These are phyloP conservation scores for Westerdykella sp. DNA, from an alignment of 2,329 filamentous ascomycete genomes.

Conservation along the genomic window DNA sequence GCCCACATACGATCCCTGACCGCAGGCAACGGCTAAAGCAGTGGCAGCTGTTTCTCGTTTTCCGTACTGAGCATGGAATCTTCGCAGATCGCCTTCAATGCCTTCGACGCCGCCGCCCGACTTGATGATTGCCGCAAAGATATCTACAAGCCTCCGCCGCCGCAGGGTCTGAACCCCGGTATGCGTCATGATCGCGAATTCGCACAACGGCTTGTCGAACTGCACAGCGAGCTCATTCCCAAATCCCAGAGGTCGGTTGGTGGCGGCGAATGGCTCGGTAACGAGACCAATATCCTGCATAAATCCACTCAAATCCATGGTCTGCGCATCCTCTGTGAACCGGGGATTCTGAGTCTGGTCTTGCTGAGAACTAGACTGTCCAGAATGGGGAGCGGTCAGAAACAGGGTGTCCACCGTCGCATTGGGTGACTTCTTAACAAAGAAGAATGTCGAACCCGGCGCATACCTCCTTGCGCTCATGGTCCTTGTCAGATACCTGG, in stretches of 20 bases:
- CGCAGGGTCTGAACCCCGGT: constrained; percentile 83
- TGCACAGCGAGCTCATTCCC: constrained; percentile 96
- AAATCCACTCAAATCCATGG: constrained; percentile 66
- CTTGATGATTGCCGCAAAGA: constrained; percentile 78
- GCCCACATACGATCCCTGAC: constrained; percentile 78
- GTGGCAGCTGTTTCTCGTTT: constrained; percentile 84
- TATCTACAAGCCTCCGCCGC: constrained; percentile 78
- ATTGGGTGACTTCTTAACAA: constrained; percentile 59
- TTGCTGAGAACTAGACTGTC: constrained; percentile 61
- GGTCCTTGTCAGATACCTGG: constrained; percentile 28
- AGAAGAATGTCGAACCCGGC: constrained; percentile 87
- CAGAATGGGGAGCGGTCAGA: constrained; percentile 80
- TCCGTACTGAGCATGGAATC: constrained; percentile 80
- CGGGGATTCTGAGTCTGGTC: constrained; percentile 48
- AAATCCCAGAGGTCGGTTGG: constrained; percentile 67
- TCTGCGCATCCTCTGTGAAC: constrained; percentile 75
- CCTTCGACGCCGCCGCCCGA: constrained; percentile 69
- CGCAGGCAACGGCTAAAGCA: constrained; percentile 88
- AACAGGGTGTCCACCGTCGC: constrained; percentile 66
- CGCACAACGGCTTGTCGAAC: constrained; percentile 73
- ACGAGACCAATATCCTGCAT: constrained; percentile 75
- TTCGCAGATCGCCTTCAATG: constrained; percentile 72
- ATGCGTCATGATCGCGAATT: constrained; percentile 88
- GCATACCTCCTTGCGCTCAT: constrained; percentile 58
- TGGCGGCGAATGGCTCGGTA: constrained; percentile 58